Evolutionary conservation across 495 filamentous ascomycete species (phyloP), one percentile per base, ranked within the genome.

Genomic region (Daldinia bambusicola): DNA sequence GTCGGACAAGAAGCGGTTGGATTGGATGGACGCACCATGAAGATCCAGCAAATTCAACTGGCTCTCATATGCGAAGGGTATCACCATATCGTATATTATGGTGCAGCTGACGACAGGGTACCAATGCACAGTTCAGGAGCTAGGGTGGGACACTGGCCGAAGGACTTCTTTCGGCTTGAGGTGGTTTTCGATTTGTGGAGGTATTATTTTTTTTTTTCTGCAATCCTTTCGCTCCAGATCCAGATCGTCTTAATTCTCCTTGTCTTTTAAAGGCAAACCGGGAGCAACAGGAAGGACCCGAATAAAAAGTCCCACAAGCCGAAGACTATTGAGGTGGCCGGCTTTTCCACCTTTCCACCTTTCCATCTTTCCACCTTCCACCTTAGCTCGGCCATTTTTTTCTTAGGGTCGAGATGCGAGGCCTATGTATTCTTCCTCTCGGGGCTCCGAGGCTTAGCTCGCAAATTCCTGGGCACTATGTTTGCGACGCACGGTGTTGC

Each of bases 71-170:
- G 70, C 58, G 61, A 69, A 72, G 70, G 65, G 70, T 73, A 69
- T 69, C 66, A 73, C 66, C 66, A 66, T 73, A 68, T 73, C 70
- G 66, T 69, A 69, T 69, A 72, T 64, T 73, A 43, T 60, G 66
- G 66, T 53, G 66, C 65, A 68, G 70, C 70, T 72, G 70, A 69
- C 66, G 70, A 61, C 65, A 69, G 65, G 70, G 66, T 73, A 56
- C 18, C 57, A 22, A 73, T 73, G 70, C 66, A 73, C 70, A 73
- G 70, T 73, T 69, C 66, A 73, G 70, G 70, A 73, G 70, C 70
- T 16, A 38, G 30, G 57, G 66, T 69, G 70, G 66, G 66, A 63
- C 66, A 73, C 70, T 73, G 66, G 62, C 57, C 37, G 1, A 66
- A 50, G 61, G 59, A 69, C 64, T 64, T 68, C 26, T 16, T 26